Percentiles rank a stretch among this genome's conserved stretches.
Evolutionary conservation across 768 basidiomycete species (phyloP).

Genomic region (Lentinula aciculospora): DNA sequence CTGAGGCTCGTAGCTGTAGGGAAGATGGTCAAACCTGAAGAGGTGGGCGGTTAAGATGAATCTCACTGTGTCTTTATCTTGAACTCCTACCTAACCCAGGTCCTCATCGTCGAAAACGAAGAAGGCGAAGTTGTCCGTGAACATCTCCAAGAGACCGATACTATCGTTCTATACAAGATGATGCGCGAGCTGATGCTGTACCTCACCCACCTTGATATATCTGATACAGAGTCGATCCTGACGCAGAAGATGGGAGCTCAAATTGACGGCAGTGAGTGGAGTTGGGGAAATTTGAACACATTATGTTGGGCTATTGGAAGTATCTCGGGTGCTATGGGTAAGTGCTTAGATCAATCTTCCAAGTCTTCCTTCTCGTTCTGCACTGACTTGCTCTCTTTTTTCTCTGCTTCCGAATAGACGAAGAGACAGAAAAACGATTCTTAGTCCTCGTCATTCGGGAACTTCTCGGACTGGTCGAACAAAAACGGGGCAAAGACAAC

Average conservation of each 20-base stretch:
- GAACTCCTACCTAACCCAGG: slow-evolving; percentile 28
- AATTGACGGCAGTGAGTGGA: slow-evolving; percentile 75
- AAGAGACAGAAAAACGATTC: slow-evolving; percentile 81
- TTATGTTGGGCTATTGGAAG: slow-evolving; percentile 83
- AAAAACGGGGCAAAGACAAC: slow-evolving; percentile 82
- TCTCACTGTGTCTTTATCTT: background rate
- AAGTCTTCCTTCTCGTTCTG: background rate
- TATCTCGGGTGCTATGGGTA: slow-evolving; percentile 81
- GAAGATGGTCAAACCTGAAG: slow-evolving; percentile 81
- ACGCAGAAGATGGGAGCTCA: slow-evolving; percentile 74
- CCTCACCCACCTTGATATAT: slow-evolving; percentile 72
- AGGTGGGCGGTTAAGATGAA: slow-evolving; percentile 34
- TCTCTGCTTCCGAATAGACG: slow-evolving; percentile 35
- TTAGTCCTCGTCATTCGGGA: slow-evolving; percentile 81
- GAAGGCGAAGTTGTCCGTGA: slow-evolving; percentile 82
- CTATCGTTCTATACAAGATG: slow-evolving; percentile 74
- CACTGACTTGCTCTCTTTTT: background rate
- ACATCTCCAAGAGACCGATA: slow-evolving; percentile 74
- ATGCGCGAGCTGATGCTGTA: slow-evolving; percentile 79
- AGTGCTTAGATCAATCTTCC: slow-evolving; percentile 18
- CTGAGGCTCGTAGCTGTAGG: slow-evolving; percentile 73
- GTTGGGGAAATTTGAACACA: slow-evolving; percentile 78
- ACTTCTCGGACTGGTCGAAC: slow-evolving; percentile 68
- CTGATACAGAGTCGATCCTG: slow-evolving; percentile 72
- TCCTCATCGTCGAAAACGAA: slow-evolving; percentile 77